These are phyloP conservation scores for Leccinum subtestaceum DNA, from an alignment of 768 basidiomycete species.

Conservation along the genomic window DNA sequence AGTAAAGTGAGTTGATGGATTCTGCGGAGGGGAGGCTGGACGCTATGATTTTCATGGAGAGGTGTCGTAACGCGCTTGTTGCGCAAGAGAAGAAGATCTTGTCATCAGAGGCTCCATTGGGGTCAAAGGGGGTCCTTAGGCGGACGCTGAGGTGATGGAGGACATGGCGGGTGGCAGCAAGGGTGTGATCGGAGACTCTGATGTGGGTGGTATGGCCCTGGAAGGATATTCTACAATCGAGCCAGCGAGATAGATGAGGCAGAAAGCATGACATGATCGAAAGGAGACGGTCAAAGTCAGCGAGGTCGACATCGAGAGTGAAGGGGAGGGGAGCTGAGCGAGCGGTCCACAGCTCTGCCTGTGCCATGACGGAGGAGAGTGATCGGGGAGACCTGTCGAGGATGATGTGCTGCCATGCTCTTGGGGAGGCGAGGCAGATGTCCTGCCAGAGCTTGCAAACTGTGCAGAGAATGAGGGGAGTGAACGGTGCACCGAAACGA, in stretches of 20 bases:
- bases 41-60: slow-evolving; percentile 50
- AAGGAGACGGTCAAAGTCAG: slow-evolving; percentile 50
- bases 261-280: slow-evolving; percentile 65
- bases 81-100: slow-evolving; percentile 29
- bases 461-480: slow-evolving; percentile 46
- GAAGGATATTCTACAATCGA: slow-evolving; percentile 45
- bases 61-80: slow-evolving; percentile 36
- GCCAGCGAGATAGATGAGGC: slow-evolving; percentile 56
- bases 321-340: slow-evolving; percentile 54
- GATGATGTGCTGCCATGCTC: slow-evolving; percentile 57
- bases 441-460: slow-evolving; percentile 63
- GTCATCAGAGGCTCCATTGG: slow-evolving; percentile 19
- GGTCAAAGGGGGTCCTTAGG: slow-evolving; percentile 25
- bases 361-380: slow-evolving; percentile 39
- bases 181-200: slow-evolving; percentile 23
- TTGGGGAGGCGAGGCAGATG: slow-evolving; percentile 51
- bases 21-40: slow-evolving; percentile 47
- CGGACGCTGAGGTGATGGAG: slow-evolving; percentile 31
- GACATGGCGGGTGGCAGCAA: slow-evolving; percentile 15
- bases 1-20: slow-evolving; percentile 46
- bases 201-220: slow-evolving; percentile 32
- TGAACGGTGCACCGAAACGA: slow-evolving; percentile 42
- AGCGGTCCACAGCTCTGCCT: slow-evolving; percentile 53
- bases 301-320: slow-evolving; percentile 49
- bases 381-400: slow-evolving; percentile 43